Evolutionary conservation across 2,329 filamentous ascomycete species (phyloP).

Genomic region (Ascochyta fabae): DNA sequence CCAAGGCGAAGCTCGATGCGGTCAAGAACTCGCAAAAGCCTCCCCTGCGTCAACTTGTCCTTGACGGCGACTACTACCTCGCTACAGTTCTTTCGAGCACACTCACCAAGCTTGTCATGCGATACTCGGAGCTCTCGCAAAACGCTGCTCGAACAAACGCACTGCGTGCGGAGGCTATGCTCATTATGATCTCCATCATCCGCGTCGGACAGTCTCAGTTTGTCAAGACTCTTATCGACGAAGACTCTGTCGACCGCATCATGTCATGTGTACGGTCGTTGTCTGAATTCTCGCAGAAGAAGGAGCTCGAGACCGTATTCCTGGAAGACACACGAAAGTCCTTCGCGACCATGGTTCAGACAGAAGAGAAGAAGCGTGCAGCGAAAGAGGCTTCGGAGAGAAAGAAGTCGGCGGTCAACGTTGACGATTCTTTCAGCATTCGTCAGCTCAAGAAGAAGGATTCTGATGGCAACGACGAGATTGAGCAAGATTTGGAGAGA

Average conservation of each 20-base stretch:
- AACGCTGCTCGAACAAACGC: conserved; percentile 90
- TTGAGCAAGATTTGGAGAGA: conserved; percentile 88
- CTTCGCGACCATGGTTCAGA: conserved; percentile 95
- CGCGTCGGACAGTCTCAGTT: conserved; percentile 99
- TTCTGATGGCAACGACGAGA: conserved; percentile 80
- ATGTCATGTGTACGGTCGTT: conserved; percentile 96
- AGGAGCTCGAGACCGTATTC: conserved; percentile 90
- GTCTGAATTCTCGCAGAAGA: conserved; percentile 86
- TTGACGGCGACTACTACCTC: conserved; percentile 97
- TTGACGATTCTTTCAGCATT: conserved; percentile 93
- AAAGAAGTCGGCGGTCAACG: conserved; percentile 91
- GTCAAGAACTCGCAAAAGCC: conserved; percentile 98
- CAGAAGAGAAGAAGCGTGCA: conserved; percentile 97
- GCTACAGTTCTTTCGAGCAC: conserved; percentile 95
- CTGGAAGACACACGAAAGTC: conserved; percentile 93
- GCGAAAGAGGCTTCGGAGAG: conserved; percentile 92
- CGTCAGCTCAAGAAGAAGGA: conserved; percentile 90
- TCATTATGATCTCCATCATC: conserved; percentile 99
- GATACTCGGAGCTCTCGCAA: conserved; percentile 89
- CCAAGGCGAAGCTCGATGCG: conserved; percentile 89
- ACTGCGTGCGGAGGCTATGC: conserved; percentile 93
- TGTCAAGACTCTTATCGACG: conserved; percentile 94
- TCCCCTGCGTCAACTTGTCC: conserved; percentile 85
- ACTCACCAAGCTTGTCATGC: conserved; percentile 96
- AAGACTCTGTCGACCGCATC: conserved; percentile 97